A percentile compares a stretch with the other conserved stretches of the same genome.
phyloP scores from a whole-genome alignment of 2,329 filamentous ascomycete species.

The Cercospora sp. region DNA sequence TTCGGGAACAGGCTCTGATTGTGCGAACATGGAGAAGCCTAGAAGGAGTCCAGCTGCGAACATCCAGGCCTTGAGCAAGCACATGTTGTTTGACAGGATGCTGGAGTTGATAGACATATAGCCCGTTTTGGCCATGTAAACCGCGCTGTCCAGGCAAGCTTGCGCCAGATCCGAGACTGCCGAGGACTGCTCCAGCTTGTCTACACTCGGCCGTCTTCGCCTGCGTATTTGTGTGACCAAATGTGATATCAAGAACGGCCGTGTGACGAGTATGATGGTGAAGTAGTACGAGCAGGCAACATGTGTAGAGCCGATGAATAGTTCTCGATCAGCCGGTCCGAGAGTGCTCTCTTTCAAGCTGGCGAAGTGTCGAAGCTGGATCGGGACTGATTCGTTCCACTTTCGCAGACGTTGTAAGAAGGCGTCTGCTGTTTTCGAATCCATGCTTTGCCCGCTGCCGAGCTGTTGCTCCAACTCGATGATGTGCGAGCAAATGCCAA shows the following conservation, averaged over 20 bases:
- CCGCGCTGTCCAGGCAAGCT: constrained; percentile 58
- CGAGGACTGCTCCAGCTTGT: constrained; percentile 22
- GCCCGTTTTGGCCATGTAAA: constrained; percentile 58
- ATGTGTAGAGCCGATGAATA: constrained; percentile 45
- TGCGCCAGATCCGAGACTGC: constrained; percentile 46
- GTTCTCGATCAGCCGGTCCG: constrained; percentile 24
- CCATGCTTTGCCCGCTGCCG: constrained; percentile 23
- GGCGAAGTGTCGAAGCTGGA: constrained; percentile 29
- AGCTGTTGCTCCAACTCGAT: constrained; percentile 28
- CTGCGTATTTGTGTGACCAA: constrained; percentile 44
- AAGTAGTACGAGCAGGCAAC: constrained; percentile 62
- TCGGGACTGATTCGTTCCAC: constrained; percentile 27
- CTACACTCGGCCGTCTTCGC: constrained; percentile 20
- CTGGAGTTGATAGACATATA: constrained; percentile 41
- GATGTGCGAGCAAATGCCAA: constrained; percentile 27
- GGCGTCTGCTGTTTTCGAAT: constrained; percentile 22
- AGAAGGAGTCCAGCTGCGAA: constrained; percentile 61
- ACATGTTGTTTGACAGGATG: constrained; percentile 57
- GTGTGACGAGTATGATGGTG: constrained; percentile 58
- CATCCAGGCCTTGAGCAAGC: constrained; percentile 56
- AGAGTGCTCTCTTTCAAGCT: constrained; percentile 24
- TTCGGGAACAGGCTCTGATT: constrained; percentile 48
- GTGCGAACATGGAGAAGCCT: constrained; percentile 58
- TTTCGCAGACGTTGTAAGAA: constrained; percentile 26
- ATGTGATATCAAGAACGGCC: constrained; percentile 57